Percentiles rank a stretch among this genome's conserved stretches.
Conservation (phyloP, 768 basidiomycete species). For the Cystobasidiopsis lactophilus region DNA sequence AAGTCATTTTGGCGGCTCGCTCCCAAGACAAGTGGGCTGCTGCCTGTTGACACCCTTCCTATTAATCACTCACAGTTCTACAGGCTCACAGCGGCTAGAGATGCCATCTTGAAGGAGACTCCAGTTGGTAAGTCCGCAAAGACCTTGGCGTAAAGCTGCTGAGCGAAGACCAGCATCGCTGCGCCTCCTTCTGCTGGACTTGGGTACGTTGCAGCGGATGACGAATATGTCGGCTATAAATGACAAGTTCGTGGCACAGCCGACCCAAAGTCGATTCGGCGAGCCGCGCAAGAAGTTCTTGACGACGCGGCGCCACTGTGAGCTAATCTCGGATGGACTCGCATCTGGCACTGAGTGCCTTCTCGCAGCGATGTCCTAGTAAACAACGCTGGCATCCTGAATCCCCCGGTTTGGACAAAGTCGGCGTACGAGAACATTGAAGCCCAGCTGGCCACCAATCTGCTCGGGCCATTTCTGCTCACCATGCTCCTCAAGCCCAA, state of each 20-base stretch:
- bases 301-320: slow-evolving; percentile 6
- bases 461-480: slow-evolving; percentile 13
- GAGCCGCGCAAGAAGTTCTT: slow-evolving; percentile 8
- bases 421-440: slow-evolving; percentile 8
- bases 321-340: no score
- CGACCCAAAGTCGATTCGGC: slow-evolving; percentile 1
- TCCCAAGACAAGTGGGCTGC: background rate
- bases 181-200: slow-evolving; percentile 5
- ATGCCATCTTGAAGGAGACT: slow-evolving; percentile 5
- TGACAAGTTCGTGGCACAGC: no score
- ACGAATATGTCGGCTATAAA: no score
- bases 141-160: no score
- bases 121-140: slow-evolving; percentile 8
- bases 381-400: slow-evolving; percentile 11
- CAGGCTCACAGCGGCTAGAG: no score
- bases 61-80: no score
- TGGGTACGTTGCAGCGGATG: no score
- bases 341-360: no score
- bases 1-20: background rate
- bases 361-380: slow-evolving; percentile 13
- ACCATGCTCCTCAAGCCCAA: slow-evolving; percentile 9
- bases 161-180: no score
- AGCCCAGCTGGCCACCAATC: slow-evolving; percentile 8
- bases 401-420: background rate
- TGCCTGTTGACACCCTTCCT: no score